phyloP scores from a whole-genome alignment of 345 rosid species.

The Draba incana region DNA sequence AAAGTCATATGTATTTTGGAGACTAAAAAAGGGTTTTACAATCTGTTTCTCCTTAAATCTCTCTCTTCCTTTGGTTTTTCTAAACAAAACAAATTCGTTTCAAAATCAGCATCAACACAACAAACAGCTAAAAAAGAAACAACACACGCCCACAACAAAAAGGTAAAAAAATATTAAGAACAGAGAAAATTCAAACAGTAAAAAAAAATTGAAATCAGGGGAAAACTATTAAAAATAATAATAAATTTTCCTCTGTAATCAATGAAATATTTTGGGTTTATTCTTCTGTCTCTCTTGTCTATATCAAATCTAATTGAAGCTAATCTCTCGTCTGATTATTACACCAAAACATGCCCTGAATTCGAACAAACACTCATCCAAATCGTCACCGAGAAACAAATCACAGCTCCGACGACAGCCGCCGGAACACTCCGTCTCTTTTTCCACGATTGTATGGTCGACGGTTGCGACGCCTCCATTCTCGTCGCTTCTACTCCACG shows the following conservation, averaged over 20 bases:
- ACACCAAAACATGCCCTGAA: constrained; percentile 60
- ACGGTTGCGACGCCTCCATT: constrained; percentile 72
- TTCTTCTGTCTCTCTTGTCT: constrained; percentile 20
- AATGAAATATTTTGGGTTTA: constrained; percentile 19
- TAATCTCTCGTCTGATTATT: constrained; percentile 48
- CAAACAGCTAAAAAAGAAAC: constrained; percentile 1
- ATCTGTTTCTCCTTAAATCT: constrained; percentile 30
- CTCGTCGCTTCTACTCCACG: constrained; percentile 62
- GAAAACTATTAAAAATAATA: neutral
- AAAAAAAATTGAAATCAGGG: neutral
- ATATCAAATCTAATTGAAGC: constrained; percentile 23
- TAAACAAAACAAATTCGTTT: constrained; percentile 22
- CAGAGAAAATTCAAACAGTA: neutral
- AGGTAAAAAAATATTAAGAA: neutral
- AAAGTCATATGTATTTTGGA: neutral
- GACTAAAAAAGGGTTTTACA: constrained; percentile 21
- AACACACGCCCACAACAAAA: constrained; percentile 10
- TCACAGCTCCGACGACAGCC: constrained; percentile 63
- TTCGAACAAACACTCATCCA: constrained; percentile 49
- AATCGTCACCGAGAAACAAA: constrained; percentile 54
- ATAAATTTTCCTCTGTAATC: neutral
- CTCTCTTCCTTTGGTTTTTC: constrained; percentile 21
- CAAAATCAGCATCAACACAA: constrained; percentile 2
- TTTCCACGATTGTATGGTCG: constrained; percentile 78
- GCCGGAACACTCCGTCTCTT: constrained; percentile 70